Evolutionary conservation across 306 rosid genomes (phyloP).

Genomic region (Dalbergia cochinchinensis): DNA sequence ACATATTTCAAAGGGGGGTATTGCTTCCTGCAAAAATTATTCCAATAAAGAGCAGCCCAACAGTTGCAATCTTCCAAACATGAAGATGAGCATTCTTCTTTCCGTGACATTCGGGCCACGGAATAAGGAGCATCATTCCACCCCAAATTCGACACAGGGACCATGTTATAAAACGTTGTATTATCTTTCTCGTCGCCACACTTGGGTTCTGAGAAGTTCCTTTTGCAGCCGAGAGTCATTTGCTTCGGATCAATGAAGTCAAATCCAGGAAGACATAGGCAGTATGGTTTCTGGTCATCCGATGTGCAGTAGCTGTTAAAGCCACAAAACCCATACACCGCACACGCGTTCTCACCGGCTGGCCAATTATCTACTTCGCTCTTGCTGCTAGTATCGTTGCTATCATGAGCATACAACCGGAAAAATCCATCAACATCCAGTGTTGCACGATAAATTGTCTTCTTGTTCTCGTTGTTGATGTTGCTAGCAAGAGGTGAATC

Average conservation of each 20-base stretch:
- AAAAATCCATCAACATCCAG: slow-evolving; percentile 48
- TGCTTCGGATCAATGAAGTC: slow-evolving; percentile 27
- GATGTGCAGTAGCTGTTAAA: slow-evolving; percentile 50
- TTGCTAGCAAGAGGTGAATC: neutral
- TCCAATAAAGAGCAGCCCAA: slow-evolving; percentile 33
- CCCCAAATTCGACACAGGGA: neutral
- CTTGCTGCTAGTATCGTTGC: neutral
- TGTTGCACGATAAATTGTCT: slow-evolving; percentile 40
- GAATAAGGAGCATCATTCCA: slow-evolving; percentile 24
- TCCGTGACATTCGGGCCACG: neutral
- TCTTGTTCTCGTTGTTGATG: neutral
- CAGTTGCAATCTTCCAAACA: slow-evolving; percentile 52
- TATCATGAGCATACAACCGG: slow-evolving; percentile 28
- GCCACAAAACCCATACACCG: slow-evolving; percentile 34
- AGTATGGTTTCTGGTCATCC: slow-evolving; percentile 18
- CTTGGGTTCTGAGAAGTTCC: slow-evolving; percentile 31
- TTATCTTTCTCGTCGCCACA: slow-evolving; percentile 20
- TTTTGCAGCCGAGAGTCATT: slow-evolving; percentile 38
- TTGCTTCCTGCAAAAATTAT: neutral
- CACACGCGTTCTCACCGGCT: neutral
- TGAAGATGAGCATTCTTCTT: slow-evolving; percentile 39
- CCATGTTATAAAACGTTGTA: slow-evolving; percentile 24
- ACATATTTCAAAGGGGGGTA: slow-evolving; percentile 48
- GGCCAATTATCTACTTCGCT: neutral
- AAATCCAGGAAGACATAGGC: slow-evolving; percentile 38